Conservation (phyloP, 441 rosid species). For the Dalechampia spathulata region DNA sequence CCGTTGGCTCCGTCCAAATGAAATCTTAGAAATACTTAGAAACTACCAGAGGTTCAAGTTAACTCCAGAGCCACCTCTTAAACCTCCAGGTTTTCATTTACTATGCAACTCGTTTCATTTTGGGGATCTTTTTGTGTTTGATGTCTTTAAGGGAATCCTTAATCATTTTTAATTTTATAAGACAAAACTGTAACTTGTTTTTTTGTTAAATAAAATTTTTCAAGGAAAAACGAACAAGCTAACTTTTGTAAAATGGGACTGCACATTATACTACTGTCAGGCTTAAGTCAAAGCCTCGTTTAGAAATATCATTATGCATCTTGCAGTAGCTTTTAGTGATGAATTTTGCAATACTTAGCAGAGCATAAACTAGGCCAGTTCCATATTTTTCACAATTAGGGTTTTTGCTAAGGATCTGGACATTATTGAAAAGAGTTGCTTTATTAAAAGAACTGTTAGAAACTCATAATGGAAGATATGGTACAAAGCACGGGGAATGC, state of each 20-base stretch:
- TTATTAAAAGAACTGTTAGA: too few relatives aligned
- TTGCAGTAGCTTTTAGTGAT: background rate
- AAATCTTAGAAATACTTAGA: constrained; percentile 46
- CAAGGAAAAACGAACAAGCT: too few relatives aligned
- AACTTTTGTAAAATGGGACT: too few relatives aligned
- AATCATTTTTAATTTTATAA: background rate
- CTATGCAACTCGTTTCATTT: constrained; percentile 10
- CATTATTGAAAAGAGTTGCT: too few relatives aligned
- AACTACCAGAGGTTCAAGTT: constrained; percentile 37
- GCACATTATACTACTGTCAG: background rate
- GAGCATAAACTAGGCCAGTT: background rate
- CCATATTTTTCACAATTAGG: too few relatives aligned
- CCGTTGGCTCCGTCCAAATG: constrained; percentile 71
- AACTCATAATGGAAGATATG: too few relatives aligned
- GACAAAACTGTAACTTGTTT: too few relatives aligned
- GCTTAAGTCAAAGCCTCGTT: background rate
- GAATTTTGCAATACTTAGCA: background rate
- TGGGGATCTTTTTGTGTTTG: too few relatives aligned
- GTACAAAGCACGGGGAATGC: too few relatives aligned
- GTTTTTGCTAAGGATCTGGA: too few relatives aligned
- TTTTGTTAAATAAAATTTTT: too few relatives aligned
- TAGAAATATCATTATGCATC: background rate
- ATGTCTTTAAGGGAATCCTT: background rate
- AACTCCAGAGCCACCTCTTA: constrained; percentile 35
- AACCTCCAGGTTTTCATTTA: constrained; percentile 41